phyloP scores from a whole-genome alignment of 1,284 basidiomycete genomes.

The Paramarasmius palmivorus region DNA sequence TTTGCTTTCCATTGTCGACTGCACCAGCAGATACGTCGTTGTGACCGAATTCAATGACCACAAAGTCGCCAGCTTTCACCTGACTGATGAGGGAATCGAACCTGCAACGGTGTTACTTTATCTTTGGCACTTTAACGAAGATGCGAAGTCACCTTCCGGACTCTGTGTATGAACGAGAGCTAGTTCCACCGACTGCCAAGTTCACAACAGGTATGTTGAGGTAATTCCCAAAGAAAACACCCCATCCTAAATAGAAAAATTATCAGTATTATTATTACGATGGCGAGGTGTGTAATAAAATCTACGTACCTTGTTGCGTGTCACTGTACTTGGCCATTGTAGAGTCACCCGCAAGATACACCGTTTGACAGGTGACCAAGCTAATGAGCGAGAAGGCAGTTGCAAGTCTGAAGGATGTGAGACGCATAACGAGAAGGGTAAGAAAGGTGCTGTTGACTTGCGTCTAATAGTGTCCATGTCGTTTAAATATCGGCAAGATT shows the following conservation, averaged over 20 bases:
- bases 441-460: too few relatives aligned
- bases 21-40: slow-evolving; percentile 30
- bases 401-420: slow-evolving; percentile 16
- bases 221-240: slow-evolving; percentile 29
- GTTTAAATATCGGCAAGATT: too few relatives aligned
- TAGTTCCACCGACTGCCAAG: slow-evolving; percentile 34
- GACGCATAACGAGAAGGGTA: background rate
- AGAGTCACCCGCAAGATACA: slow-evolving; percentile 50
- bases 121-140: too few relatives aligned
- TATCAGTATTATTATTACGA: background rate
- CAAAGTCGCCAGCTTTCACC: slow-evolving; percentile 29
- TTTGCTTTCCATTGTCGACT: slow-evolving; percentile 26
- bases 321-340: slow-evolving; percentile 34
- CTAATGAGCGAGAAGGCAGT: slow-evolving; percentile 1
- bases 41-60: slow-evolving; percentile 40
- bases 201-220: slow-evolving; percentile 33
- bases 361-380: slow-evolving; percentile 28
- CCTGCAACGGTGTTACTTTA: background rate
- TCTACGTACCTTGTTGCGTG: background rate
- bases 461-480: too few relatives aligned
- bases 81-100: slow-evolving; percentile 23
- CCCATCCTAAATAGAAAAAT: slow-evolving; percentile 30
- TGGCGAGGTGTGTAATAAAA: background rate
- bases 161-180: slow-evolving; percentile 34
- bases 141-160: slow-evolving; percentile 24